These are phyloP conservation scores for Phytopythium mirpurense DNA, from an alignment of 352 stramenopile genomes.

Conservation along the genomic window DNA sequence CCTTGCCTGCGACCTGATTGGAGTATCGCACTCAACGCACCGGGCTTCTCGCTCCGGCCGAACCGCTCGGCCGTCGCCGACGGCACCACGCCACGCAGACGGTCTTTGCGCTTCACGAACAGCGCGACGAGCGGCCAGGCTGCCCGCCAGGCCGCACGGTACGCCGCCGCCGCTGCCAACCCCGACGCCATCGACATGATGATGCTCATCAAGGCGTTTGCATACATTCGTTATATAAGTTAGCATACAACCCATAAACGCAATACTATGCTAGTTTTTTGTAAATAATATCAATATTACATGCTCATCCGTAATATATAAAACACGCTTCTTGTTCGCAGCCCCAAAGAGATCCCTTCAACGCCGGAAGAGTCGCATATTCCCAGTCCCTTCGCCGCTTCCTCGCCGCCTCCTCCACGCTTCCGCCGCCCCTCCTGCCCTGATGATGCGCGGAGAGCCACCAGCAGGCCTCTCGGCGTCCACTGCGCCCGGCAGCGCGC, in stretches of 20 bases:
- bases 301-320: too few relatives aligned
- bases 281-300: not conserved
- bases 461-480: not conserved
- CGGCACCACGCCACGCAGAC: slow-evolving; percentile 21
- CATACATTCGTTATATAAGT: too few relatives aligned
- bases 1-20: not conserved
- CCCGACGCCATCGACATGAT: slow-evolving; percentile 3
- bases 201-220: too few relatives aligned
- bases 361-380: too few relatives aligned
- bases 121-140: slow-evolving; percentile 47
- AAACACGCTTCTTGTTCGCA: not conserved
- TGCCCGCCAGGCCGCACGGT: slow-evolving; percentile 45
- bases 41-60: slow-evolving; percentile 27
- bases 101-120: slow-evolving; percentile 52
- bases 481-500: slow-evolving; percentile 1
- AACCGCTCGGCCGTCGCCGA: slow-evolving; percentile 47
- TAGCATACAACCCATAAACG: too few relatives aligned
- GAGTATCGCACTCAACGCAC: slow-evolving; percentile 14
- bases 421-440: not conserved
- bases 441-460: slow-evolving; percentile 6
- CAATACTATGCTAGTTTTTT: too few relatives aligned
- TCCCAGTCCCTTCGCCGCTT: too few relatives aligned
- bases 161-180: slow-evolving; percentile 20
- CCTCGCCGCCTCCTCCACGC: too few relatives aligned
- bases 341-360: too few relatives aligned